Evolutionary conservation across 352 stramenopile species (phyloP).

Genomic region (Pythium brassicae): DNA sequence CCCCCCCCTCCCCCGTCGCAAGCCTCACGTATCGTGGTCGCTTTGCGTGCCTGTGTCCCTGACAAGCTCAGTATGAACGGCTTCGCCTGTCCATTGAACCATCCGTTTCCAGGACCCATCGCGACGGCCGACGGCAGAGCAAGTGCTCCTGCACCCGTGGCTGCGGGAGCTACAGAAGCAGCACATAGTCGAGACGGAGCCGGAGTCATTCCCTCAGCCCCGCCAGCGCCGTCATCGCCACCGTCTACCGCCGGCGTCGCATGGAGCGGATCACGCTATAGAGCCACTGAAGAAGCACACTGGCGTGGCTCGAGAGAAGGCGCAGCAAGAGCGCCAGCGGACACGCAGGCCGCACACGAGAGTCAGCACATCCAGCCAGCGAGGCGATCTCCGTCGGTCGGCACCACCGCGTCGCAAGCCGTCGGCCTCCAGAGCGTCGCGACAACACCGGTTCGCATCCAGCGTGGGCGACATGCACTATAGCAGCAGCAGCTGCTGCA

Average conservation of each 20-base stretch:
- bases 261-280: not conserved
- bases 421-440: not conserved
- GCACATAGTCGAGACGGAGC: constrained; percentile 4
- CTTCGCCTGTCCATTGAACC: too few species aligned
- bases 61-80: too few species aligned
- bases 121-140: constrained; percentile 35
- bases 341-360: too few species aligned
- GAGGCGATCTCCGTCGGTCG: not conserved
- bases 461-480: constrained; percentile 7
- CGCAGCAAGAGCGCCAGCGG: too few species aligned
- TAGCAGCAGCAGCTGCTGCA: constrained; percentile 18
- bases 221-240: not conserved
- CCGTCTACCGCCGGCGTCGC: not conserved
- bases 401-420: constrained; percentile 1
- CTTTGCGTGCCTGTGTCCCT: too few species aligned
- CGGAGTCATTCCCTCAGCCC: not conserved
- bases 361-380: not conserved
- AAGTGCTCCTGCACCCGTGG: constrained; percentile 58
- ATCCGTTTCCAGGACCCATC: constrained; percentile 15
- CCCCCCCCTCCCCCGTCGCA: too few species aligned
- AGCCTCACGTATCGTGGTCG: constrained; percentile 24
- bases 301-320: too few species aligned
- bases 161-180: constrained; percentile 43
- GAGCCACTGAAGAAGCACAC: too few species aligned
- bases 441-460: not conserved